Conservation (phyloP, 2,329 filamentous ascomycete genomes). For the Colletotrichum lindemuthianum region DNA sequence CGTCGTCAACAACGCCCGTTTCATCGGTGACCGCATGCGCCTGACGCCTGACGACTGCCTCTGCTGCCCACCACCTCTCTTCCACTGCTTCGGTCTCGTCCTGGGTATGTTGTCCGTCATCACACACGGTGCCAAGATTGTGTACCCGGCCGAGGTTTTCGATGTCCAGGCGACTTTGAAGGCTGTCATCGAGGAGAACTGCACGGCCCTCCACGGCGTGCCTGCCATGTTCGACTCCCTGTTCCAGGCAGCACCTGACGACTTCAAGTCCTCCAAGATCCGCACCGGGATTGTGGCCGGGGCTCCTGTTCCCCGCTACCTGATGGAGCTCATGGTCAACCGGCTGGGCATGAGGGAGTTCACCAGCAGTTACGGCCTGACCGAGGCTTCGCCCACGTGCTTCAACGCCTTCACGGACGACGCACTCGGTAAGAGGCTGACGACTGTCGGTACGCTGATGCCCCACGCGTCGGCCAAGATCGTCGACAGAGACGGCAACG, state of each 20-base stretch:
- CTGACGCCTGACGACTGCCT: constrained; percentile 74
- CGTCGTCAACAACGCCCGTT: constrained; percentile 73
- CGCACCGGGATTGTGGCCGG: constrained; percentile 84
- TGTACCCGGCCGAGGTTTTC: constrained; percentile 81
- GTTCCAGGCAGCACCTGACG: constrained; percentile 55
- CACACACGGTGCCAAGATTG: constrained; percentile 79
- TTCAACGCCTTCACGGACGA: constrained; percentile 84
- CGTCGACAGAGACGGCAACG: constrained; percentile 71
- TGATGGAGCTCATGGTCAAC: constrained; percentile 78
- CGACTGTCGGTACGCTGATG: constrained; percentile 80
- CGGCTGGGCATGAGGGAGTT: constrained; percentile 82
- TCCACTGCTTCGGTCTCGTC: constrained; percentile 87
- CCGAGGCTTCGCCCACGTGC: constrained; percentile 81
- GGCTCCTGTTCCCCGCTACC: constrained; percentile 76
- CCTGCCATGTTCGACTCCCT: constrained; percentile 85
- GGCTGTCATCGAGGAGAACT: constrained; percentile 73
- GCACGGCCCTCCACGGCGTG: constrained; percentile 82
- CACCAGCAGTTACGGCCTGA: constrained; percentile 76
- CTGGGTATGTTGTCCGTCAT: constrained; percentile 77
- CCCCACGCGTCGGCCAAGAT: constrained; percentile 83
- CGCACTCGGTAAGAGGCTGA: constrained; percentile 71
- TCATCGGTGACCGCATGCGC: constrained; percentile 79
- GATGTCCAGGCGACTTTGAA: constrained; percentile 72
- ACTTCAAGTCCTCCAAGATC: constrained; percentile 61
- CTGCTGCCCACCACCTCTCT: constrained; percentile 85